These are phyloP conservation scores for Scedosporium aurantiacum DNA, from an alignment of 2,329 filamentous ascomycete genomes.

Conservation along the genomic window DNA sequence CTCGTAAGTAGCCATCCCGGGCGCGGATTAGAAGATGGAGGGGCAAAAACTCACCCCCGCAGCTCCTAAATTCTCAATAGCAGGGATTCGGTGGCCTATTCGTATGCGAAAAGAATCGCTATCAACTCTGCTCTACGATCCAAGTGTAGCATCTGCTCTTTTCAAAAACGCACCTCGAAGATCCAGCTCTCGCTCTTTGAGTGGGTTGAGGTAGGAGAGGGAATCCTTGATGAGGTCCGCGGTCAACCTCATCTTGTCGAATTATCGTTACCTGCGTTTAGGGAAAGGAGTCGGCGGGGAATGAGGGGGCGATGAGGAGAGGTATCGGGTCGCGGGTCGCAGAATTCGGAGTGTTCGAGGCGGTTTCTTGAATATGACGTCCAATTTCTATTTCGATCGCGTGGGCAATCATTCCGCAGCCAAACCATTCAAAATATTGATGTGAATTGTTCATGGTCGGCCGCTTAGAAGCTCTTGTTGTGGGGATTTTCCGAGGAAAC, in stretches of 20 bases:
- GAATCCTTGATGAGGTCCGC: constrained; percentile 89
- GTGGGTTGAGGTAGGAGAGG: constrained; percentile 94
- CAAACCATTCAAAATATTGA: too few species aligned
- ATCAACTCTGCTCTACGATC: constrained; percentile 67
- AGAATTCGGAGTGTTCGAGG: background rate
- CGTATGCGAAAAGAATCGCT: constrained; percentile 39
- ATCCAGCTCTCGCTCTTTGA: constrained; percentile 98
- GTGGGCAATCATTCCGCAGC: background rate
- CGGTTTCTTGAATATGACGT: too few species aligned
- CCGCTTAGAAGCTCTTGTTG: background rate
- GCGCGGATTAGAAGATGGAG: constrained; percentile 1
- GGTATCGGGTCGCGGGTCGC: background rate
- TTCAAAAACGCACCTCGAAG: constrained; percentile 92
- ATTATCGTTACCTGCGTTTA: constrained; percentile 8
- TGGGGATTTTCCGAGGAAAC: background rate
- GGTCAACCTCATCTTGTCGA: constrained; percentile 73
- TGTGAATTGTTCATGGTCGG: background rate
- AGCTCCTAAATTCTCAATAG: constrained; percentile 94
- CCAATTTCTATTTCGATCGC: background rate
- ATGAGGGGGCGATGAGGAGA: background rate
- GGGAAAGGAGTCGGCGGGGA: background rate
- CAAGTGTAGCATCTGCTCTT: constrained; percentile 94
- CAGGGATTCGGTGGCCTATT: constrained; percentile 94
- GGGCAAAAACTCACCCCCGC: constrained; percentile 59
- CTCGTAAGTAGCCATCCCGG: background rate